These are phyloP conservation scores for Alternaria postmessia DNA, from an alignment of 2,329 filamentous ascomycete species.

Conservation along the genomic window DNA sequence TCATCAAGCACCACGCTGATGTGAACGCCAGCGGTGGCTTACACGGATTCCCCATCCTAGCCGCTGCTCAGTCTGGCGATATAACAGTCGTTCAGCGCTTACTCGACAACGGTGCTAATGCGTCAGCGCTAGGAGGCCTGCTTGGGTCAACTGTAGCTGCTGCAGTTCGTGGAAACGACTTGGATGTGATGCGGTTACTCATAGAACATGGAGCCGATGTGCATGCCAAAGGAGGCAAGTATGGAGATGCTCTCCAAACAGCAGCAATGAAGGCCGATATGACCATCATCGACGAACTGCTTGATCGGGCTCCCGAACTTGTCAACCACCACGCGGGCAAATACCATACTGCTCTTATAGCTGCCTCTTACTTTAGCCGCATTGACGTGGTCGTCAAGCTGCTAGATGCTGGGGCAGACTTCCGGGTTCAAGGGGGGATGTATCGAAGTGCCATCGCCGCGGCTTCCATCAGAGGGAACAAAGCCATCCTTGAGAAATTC, in stretches of 20 bases:
- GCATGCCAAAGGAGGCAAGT: conserved; percentile 26
- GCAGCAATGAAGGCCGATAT: conserved; percentile 26
- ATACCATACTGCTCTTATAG: conserved; percentile 34
- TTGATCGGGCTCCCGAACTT: conserved; percentile 22
- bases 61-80: conserved; percentile 27
- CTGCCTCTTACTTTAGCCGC: conserved; percentile 30
- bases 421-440: conserved; percentile 23
- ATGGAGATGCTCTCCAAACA: conserved; percentile 27
- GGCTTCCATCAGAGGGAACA: conserved; percentile 29
- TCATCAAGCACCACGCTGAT: conserved; percentile 27
- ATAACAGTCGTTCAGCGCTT: conserved; percentile 18
- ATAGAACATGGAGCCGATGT: conserved; percentile 34
- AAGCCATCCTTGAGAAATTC: conserved; percentile 24
- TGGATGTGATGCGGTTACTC: conserved; percentile 28
- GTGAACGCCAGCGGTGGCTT: conserved; percentile 26
- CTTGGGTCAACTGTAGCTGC: conserved; percentile 26
- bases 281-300: conserved; percentile 24
- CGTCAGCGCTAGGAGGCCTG: conserved; percentile 16
- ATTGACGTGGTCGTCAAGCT: conserved; percentile 27
- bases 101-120: conserved; percentile 24
- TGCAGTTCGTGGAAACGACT: conserved; percentile 22
- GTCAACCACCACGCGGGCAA: conserved; percentile 27
- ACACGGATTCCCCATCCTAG: conserved; percentile 25
- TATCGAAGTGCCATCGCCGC: conserved; percentile 30
- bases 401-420: conserved; percentile 30